phyloP scores from a whole-genome alignment of 2,329 filamentous ascomycete species.

The Sarocladium brachiariae region DNA sequence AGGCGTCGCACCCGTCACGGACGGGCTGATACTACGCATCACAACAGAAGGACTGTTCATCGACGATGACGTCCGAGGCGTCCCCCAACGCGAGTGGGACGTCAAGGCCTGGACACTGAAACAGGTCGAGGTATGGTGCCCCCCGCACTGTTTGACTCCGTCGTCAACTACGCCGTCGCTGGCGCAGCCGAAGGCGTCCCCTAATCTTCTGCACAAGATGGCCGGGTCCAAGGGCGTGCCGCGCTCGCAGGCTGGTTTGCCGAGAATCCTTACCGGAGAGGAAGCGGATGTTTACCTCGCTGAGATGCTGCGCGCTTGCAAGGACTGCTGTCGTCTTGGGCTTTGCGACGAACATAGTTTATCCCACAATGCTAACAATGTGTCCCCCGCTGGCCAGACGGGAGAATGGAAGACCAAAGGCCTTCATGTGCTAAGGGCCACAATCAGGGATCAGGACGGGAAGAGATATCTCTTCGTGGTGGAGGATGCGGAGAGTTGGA shows the following conservation, averaged over 20 bases:
- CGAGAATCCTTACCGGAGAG: constrained; percentile 47
- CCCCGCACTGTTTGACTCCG: constrained; percentile 51
- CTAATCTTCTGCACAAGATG: constrained; percentile 41
- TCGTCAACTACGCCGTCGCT: constrained; percentile 32
- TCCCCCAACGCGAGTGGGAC: constrained; percentile 97
- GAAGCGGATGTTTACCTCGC: constrained; percentile 60
- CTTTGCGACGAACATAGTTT: constrained; percentile 36
- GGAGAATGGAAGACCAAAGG: constrained; percentile 49
- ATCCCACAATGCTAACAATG: constrained; percentile 32
- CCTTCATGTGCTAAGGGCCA: constrained; percentile 57
- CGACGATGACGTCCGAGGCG: constrained; percentile 85
- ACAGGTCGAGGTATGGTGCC: constrained; percentile 80
- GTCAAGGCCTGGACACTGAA: constrained; percentile 98
- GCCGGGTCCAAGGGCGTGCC: constrained; percentile 36
- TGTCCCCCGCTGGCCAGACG: constrained; percentile 34
- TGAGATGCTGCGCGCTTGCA: constrained; percentile 58
- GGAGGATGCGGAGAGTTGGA: constrained; percentile 60
- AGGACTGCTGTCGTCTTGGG: constrained; percentile 53
- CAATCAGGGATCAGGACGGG: constrained; percentile 58
- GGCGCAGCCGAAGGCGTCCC: constrained; percentile 26
- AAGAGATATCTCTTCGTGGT: constrained; percentile 61
- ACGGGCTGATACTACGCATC: constrained; percentile 86
- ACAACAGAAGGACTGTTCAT: constrained; percentile 94
- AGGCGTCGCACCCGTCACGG: constrained; percentile 77
- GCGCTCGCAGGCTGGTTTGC: constrained; percentile 41